phyloP scores from a whole-genome alignment of 495 filamentous ascomycete species.

The Aspergillus cavernicola region DNA sequence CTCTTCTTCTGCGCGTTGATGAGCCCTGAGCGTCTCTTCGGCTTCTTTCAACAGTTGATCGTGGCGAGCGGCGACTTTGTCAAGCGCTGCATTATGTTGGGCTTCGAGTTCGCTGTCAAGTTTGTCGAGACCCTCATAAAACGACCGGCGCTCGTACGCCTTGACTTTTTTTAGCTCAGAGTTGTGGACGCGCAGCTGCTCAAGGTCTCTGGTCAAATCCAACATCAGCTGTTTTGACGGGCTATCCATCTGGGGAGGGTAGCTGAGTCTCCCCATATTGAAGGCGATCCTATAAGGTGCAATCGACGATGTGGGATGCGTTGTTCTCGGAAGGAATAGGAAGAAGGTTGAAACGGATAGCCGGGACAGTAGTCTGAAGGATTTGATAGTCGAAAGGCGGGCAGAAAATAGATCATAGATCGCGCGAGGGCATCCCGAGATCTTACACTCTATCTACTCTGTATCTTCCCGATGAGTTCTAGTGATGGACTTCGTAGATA shows the following conservation, averaged over 20 bases:
- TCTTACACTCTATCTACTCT: no score
- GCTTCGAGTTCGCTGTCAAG: slow-evolving; percentile 41
- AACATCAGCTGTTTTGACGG: slow-evolving; percentile 48
- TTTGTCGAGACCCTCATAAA: slow-evolving; percentile 44
- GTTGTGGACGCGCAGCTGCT: slow-evolving; percentile 36
- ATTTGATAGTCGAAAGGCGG: neutral
- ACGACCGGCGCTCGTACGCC: slow-evolving; percentile 41
- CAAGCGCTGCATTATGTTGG: slow-evolving; percentile 57
- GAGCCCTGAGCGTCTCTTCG: slow-evolving; percentile 33
- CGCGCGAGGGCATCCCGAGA: neutral
- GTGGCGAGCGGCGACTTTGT: slow-evolving; percentile 58
- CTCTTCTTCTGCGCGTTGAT: slow-evolving; percentile 36
- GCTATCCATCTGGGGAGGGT: slow-evolving; percentile 36
- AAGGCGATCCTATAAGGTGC: neutral
- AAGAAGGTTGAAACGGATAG: neutral
- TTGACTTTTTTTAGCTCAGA: slow-evolving; percentile 40
- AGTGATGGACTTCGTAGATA: neutral
- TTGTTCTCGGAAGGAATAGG: neutral
- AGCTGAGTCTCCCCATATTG: slow-evolving; percentile 27
- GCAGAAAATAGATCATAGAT: neutral
- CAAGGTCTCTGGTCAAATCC: slow-evolving; percentile 42
- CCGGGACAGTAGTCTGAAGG: neutral
- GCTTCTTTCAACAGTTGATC: slow-evolving; percentile 61
- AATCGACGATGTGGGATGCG: neutral
- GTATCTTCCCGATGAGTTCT: neutral